phyloP scores from a whole-genome alignment of 352 stramenopile genomes.

The Phytophthora syringae region DNA sequence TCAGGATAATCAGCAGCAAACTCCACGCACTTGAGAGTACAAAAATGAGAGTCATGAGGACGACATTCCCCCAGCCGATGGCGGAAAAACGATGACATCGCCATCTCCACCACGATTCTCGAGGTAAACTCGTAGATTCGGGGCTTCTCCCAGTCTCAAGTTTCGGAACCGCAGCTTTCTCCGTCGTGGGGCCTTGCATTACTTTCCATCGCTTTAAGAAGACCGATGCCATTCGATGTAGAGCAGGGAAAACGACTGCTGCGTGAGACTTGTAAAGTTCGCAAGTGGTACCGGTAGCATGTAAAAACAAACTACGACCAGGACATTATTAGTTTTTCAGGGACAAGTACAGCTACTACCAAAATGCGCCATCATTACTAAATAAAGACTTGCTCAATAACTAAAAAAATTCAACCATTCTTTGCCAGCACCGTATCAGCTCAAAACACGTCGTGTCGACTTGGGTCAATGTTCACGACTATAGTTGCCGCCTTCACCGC shows the following conservation, averaged over 20 bases:
- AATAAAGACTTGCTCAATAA: not conserved
- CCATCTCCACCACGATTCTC: conserved; percentile 21
- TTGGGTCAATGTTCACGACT: not conserved
- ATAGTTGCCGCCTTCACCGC: conserved; percentile 3
- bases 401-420: not conserved
- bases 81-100: conserved; percentile 14
- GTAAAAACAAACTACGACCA: not conserved
- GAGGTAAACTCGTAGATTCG: not conserved
- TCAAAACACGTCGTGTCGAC: not conserved
- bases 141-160: not conserved
- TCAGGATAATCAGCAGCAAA: conserved; percentile 44
- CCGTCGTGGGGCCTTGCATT: not conserved
- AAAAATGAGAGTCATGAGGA: conserved; percentile 29
- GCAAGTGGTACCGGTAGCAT: too few relatives aligned
- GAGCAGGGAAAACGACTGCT: not conserved
- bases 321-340: not conserved
- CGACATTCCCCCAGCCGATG: conserved; percentile 23
- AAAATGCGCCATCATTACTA: not conserved
- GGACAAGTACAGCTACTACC: too few relatives aligned
- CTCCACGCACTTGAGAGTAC: conserved; percentile 35
- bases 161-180: not conserved
- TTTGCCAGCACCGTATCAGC: not conserved
- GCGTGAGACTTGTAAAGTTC: not conserved
- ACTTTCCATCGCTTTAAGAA: conserved; percentile 12
- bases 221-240: not conserved